Base-by-base conservation (phyloP, 768 basidiomycete genomes). In the Botryobasidium botryosum region DNA sequence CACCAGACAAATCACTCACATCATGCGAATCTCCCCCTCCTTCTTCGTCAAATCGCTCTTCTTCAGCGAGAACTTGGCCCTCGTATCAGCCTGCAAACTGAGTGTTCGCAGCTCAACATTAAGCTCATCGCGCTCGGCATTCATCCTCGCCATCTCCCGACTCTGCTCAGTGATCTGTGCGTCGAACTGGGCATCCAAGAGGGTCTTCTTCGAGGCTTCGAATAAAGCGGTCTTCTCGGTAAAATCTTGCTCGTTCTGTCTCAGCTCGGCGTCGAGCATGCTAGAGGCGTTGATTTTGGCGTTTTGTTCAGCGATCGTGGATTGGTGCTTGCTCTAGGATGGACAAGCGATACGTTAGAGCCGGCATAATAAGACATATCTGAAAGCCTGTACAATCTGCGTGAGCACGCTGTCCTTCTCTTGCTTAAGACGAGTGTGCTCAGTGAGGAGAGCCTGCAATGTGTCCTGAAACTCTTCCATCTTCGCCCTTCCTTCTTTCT, bases 41-140 rank as follows among this genome's bases (percentile, higher is more conserved):
- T 82, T 84, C 45, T 62, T 68, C 57, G 68, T 72, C 35, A 77
- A 57, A 51, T 90, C 84, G 1, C 64, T 64, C 48, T 76, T 66
- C 55, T 85, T 82, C 50, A 92, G 55, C 32, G 79, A 74, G 43
- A 96, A 58, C 53, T 74, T 79, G 2, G 90, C 86, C 35, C 92
- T 67, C 1, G 74, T 66, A 44, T 90, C 82, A 0, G 84, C 79
- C 57, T 96, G 88, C 36, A 73, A 54, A 52, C 75, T 86, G 52
- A 94, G 61, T 1, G 67, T 62, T 26, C 73, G 68, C 33, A 90
- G 66, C 49, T 94, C 91, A 0, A 59, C 51, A 44, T 78, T 83
- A 48, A 92, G 62, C 17, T 59, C 57, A 15, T 91, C 86, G 41
- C 80, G 66, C 38, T 66, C 68, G 28, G 74, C 74, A 48, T 96